Percentiles rank a stretch among this genome's conserved stretches.
Conservation (phyloP, 257 asterid genomes). For the Nicotiana tomentosiformis region DNA sequence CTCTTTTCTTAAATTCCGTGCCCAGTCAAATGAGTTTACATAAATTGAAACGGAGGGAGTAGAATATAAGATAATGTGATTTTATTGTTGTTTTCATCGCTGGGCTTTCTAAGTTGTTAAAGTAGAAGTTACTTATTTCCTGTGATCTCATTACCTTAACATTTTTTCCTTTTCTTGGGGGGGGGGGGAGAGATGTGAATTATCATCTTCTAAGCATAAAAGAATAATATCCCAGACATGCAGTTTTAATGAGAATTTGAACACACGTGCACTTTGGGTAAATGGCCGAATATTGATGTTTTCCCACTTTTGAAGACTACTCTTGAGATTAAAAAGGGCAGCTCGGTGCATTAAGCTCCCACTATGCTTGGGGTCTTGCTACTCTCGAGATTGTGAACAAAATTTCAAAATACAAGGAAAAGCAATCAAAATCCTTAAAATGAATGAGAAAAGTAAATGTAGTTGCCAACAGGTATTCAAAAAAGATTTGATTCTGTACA, state of each 20-base stretch:
- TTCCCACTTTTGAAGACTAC: background rate
- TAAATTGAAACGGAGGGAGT: too few species aligned
- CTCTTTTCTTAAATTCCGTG: too few species aligned
- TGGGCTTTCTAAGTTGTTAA: background rate
- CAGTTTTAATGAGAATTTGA: background rate
- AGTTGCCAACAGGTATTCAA: background rate
- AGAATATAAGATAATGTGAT: background rate
- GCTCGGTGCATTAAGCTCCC: too few species aligned
- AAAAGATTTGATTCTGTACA: background rate
- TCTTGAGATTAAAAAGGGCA: too few species aligned
- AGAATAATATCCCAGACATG: background rate
- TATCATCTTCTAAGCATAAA: background rate
- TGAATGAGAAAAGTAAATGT: background rate
- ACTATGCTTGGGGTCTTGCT: too few species aligned
- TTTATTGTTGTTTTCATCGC: background rate
- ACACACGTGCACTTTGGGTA: background rate
- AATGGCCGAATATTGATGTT: background rate
- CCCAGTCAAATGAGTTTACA: too few species aligned
- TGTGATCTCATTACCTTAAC: background rate
- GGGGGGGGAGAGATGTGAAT: too few species aligned
- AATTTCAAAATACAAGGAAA: background rate
- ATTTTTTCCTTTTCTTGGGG: background rate
- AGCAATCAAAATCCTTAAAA: background rate
- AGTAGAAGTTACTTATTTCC: background rate
- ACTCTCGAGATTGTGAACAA: background rate